Evolutionary conservation across 23 red algal genomes (phyloP).

Genomic region (Gracilaria domingensis): DNA sequence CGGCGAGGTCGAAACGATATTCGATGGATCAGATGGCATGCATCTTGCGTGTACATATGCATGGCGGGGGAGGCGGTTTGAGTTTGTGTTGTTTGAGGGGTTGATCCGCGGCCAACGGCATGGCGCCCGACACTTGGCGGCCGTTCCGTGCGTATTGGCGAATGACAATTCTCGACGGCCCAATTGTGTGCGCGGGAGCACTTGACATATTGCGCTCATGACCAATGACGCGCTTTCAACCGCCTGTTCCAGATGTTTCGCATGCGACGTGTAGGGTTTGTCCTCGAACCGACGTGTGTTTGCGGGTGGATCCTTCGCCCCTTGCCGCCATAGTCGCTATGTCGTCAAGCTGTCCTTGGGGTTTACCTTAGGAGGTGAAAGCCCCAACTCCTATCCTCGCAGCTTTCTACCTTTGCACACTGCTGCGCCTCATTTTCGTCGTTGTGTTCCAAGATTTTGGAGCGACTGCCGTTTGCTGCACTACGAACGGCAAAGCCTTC

Average conservation of each 20-base stretch:
- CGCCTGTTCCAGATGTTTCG: not conserved
- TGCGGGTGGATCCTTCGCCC: too few species aligned
- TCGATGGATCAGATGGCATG: conserved; percentile 18
- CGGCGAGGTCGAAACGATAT: not conserved
- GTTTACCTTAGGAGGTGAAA: not conserved
- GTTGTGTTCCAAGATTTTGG: not conserved
- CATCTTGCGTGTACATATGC: conserved; percentile 15
- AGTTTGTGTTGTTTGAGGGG: not conserved
- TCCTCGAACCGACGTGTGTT: not conserved
- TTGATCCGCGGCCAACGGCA: conserved; percentile 11
- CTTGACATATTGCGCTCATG: not conserved
- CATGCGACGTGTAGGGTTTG: conserved; percentile 13
- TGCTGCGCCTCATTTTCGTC: not conserved
- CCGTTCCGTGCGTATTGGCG: not conserved
- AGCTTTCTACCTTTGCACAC: not conserved
- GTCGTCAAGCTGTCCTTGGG: too few species aligned
- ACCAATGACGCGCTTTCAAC: not conserved
- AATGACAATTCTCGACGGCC: not conserved
- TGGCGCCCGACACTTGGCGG: conserved; percentile 17
- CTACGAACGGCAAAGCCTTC: not conserved
- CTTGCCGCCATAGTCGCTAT: not conserved
- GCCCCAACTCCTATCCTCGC: too few species aligned
- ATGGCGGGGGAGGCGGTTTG: not conserved
- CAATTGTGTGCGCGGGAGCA: not conserved
- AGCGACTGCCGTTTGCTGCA: not conserved